Evolutionary conservation across 2,329 filamentous ascomycete species (phyloP), one percentile per base, ranked within the genome.

Genomic region (Neofusicoccum ribis): DNA sequence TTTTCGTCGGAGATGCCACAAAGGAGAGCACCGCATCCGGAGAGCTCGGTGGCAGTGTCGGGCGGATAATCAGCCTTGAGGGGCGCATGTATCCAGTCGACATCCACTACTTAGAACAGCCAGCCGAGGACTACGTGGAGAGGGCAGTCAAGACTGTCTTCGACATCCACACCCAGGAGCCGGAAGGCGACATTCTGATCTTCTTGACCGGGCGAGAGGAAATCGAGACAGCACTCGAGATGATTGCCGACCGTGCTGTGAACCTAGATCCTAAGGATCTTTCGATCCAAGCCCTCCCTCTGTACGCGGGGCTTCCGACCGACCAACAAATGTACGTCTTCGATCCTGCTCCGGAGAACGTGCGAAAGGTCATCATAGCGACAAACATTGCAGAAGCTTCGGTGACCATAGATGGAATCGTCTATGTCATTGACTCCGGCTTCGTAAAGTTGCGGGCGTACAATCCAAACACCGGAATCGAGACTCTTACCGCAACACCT

Each of bases 301-400:
- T 98, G 0, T 98, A 96, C 74, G 92, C 95, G 4, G 95, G 94
- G 2, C 84, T 98, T 5, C 88, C 92, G 1, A 92, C 90, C 8
- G 93, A 97, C 69, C 89, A 97, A 72, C 95, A 98, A 74, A 94
- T 97, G 88, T 93, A 93, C 69, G 90, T 98, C 46, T 98, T 98
- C 74, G 92, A 97, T 71, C 88, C 90, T 63, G 82, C 93, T 1
- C 88, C 91, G 0, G 88, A 91, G 67, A 89, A 93, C 66, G 93
- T 89, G 1, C 86, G 95, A 47, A 98, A 98, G 74, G 91, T 97
- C 44, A 91, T 99, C 41, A 89, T 97, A 69, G 90, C 92, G 3
- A 98, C 95, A 66, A 98, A 98, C 74, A 97, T 98, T 69, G 93
- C 95, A 12, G 95, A 99, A 81, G 94, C 95, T 4, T 97, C 92